phyloP scores from a whole-genome alignment of 495 filamentous ascomycete genomes.

The Penicillium desertorum region DNA sequence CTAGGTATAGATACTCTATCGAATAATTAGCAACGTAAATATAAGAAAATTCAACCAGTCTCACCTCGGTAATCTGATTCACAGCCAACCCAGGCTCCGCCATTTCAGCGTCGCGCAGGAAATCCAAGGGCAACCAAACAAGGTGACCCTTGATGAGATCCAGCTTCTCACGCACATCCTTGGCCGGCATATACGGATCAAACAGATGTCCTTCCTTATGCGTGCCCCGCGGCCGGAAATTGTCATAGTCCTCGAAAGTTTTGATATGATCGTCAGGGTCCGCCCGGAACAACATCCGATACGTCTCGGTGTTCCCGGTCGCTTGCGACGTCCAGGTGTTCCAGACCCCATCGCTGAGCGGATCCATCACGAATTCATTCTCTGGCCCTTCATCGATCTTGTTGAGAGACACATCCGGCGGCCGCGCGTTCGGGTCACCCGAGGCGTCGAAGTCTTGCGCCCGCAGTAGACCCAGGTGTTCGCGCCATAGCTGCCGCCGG shows the following conservation, averaged over 20 bases:
- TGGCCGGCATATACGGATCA: slow-evolving; percentile 66
- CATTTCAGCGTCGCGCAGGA: slow-evolving; percentile 81
- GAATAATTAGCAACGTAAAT: slow-evolving; percentile 11
- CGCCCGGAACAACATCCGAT: slow-evolving; percentile 83
- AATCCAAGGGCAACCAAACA: slow-evolving; percentile 93
- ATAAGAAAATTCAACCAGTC: slow-evolving; percentile 6
- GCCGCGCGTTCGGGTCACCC: slow-evolving; percentile 76
- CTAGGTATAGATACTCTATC: slow-evolving; percentile 48
- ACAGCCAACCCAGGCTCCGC: slow-evolving; percentile 81
- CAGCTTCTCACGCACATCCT: slow-evolving; percentile 71
- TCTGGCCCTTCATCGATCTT: slow-evolving; percentile 60
- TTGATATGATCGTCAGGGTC: slow-evolving; percentile 89
- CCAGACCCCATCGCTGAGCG: slow-evolving; percentile 79
- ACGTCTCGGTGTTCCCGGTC: slow-evolving; percentile 77
- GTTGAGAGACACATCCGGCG: slow-evolving; percentile 74
- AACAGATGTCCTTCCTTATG: slow-evolving; percentile 83
- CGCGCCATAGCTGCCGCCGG: slow-evolving; percentile 83
- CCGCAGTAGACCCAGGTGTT: slow-evolving; percentile 82
- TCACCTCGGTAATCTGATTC: slow-evolving; percentile 67
- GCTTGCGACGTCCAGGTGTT: slow-evolving; percentile 76
- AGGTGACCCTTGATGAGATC: slow-evolving; percentile 83
- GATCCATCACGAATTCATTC: slow-evolving; percentile 79
- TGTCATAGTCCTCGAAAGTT: slow-evolving; percentile 86
- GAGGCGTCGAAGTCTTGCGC: slow-evolving; percentile 70
- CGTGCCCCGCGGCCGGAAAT: slow-evolving; percentile 63